Conservation (phyloP, 2,329 filamentous ascomycete species). For the Aspergillus sp. region DNA sequence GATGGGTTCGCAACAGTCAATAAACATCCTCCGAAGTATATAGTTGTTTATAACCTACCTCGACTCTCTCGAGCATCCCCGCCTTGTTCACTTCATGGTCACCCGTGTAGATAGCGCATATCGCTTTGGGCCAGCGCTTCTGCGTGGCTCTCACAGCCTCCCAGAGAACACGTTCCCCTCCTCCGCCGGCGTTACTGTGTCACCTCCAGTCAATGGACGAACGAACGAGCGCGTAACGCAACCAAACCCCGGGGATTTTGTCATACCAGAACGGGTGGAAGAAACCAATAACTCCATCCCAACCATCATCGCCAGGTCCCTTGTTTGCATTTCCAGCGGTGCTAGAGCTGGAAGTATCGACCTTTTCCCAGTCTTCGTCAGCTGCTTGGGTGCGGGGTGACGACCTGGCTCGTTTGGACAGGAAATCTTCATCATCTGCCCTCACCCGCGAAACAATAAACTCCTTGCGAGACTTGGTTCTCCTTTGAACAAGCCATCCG, state of each 20-base stretch:
- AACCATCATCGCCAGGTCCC: constrained; percentile 52
- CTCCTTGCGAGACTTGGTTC: constrained; percentile 58
- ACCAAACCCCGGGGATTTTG: not conserved
- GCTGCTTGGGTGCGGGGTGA: constrained; percentile 29
- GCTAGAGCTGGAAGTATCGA: constrained; percentile 51
- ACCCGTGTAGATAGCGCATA: constrained; percentile 91
- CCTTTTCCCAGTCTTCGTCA: constrained; percentile 67
- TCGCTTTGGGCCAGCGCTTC: constrained; percentile 77
- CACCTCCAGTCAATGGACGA: not conserved
- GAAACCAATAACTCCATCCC: constrained; percentile 86
- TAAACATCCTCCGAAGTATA: not conserved
- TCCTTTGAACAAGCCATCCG: constrained; percentile 60
- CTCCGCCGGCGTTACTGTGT: constrained; percentile 83
- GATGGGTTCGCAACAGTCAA: constrained; percentile 1
- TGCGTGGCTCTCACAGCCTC: constrained; percentile 90
- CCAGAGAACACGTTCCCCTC: constrained; percentile 94
- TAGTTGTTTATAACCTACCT: constrained; percentile 48
- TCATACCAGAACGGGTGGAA: constrained; percentile 93
- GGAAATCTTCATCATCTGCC: constrained; percentile 37
- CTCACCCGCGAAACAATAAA: constrained; percentile 48
- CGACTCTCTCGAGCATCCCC: constrained; percentile 70
- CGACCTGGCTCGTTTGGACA: constrained; percentile 20
- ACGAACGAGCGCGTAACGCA: not conserved
- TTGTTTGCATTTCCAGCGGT: constrained; percentile 37
- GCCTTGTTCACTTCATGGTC: constrained; percentile 84